These are phyloP conservation scores for Arthroderma uncinatum DNA, from an alignment of 2,329 filamentous ascomycete genomes.

Conservation along the genomic window DNA sequence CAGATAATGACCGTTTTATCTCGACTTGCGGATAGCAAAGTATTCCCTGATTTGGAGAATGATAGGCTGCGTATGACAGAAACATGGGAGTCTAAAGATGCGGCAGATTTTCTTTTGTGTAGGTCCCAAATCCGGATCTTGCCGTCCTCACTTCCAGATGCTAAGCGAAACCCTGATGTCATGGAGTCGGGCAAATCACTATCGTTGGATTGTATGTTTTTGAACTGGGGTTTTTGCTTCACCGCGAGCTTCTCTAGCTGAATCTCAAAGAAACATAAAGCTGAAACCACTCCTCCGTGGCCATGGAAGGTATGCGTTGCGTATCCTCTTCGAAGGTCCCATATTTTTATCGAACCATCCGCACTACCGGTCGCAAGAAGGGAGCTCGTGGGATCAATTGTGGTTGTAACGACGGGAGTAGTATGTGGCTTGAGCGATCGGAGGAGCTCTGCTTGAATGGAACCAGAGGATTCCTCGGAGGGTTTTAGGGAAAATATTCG, in stretches of 20 bases:
- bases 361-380: constrained; percentile 85
- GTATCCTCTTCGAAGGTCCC: constrained; percentile 84
- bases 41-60: constrained; percentile 63
- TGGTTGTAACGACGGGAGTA: constrained; percentile 76
- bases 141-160: constrained; percentile 87
- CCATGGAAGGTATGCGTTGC: constrained; percentile 92
- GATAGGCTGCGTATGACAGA: constrained; percentile 85
- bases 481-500: constrained; percentile 67
- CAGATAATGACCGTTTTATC: constrained; percentile 93
- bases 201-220: constrained; percentile 32
- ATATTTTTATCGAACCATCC: constrained; percentile 89
- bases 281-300: constrained; percentile 81
- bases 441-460: constrained; percentile 55
- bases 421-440: constrained; percentile 81
- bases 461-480: constrained; percentile 44
- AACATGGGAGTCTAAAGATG: constrained; percentile 79
- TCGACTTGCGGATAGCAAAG: constrained; percentile 71
- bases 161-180: constrained; percentile 58
- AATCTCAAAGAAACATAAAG: constrained; percentile 81
- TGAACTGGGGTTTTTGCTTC: constrained; percentile 12
- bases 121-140: constrained; percentile 88
- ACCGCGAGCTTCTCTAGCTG: constrained; percentile 23
- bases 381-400: constrained; percentile 77
- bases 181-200: constrained; percentile 32
- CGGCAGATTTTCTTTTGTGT: constrained; percentile 65